phyloP scores from a whole-genome alignment of 345 rosid species.

The Diplotaxis tenuifolia region DNA sequence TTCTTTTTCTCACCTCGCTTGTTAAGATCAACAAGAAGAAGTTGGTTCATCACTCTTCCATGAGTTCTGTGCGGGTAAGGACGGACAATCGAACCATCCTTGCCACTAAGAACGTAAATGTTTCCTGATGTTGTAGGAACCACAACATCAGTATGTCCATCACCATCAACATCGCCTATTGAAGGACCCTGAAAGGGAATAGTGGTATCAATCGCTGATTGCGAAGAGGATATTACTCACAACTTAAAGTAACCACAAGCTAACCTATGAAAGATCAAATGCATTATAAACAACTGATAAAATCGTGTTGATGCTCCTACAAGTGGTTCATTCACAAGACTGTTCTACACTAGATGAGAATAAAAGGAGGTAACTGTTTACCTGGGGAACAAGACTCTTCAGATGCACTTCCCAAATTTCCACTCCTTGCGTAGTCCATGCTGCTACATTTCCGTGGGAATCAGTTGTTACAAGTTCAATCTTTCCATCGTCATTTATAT shows the following conservation, averaged over 20 bases:
- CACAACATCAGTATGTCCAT: conserved; percentile 90
- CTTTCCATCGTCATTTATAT: conserved; percentile 98
- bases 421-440: conserved; percentile 92
- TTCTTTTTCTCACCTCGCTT: conserved; percentile 72
- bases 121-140: conserved; percentile 92
- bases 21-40: conserved; percentile 89
- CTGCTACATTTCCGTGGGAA: conserved; percentile 95
- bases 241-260: conserved; percentile 5
- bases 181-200: conserved; percentile 71
- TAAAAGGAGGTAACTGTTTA: conserved; percentile 25
- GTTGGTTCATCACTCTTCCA: conserved; percentile 97
- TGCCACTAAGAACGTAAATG: conserved; percentile 88
- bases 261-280: not conserved
- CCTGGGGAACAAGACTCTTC: conserved; percentile 96
- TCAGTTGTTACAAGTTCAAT: conserved; percentile 94
- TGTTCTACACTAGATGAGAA: not conserved
- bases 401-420: conserved; percentile 88
- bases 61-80: conserved; percentile 98
- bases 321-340: not conserved
- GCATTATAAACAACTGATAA: conserved; percentile 2
- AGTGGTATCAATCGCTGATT: conserved; percentile 19
- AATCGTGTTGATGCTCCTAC: conserved; percentile 8
- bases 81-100: conserved; percentile 79
- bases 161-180: conserved; percentile 95
- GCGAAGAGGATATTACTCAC: conserved; percentile 8